Conservation (phyloP, 805 yeast species). For the Candida glaebosa region DNA sequence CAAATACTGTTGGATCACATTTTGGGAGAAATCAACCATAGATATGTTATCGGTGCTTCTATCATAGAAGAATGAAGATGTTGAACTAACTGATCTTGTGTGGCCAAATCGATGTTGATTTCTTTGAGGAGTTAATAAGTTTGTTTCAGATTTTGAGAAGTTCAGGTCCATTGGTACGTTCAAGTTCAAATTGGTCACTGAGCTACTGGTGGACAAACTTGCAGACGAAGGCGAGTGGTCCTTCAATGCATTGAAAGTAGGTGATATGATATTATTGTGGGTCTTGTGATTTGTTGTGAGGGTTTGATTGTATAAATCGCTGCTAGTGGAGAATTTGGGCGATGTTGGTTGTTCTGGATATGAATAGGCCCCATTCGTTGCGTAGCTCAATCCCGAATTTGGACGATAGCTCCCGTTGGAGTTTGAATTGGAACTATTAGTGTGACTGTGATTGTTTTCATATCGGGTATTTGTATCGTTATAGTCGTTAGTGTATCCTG, state of each 20-base stretch:
- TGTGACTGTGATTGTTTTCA: not conserved
- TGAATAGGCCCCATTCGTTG: not conserved
- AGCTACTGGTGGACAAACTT: conserved; percentile 30
- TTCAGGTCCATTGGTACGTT: conserved; percentile 3
- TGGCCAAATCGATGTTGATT: conserved; percentile 18
- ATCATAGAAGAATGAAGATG: conserved; percentile 35
- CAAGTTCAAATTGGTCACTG: conserved; percentile 33
- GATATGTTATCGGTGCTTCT: conserved; percentile 26
- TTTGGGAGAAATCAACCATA: conserved; percentile 51
- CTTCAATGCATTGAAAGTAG: conserved; percentile 1
- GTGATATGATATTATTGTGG: not conserved
- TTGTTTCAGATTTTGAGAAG: conserved; percentile 25
- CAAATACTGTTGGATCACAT: conserved; percentile 48
- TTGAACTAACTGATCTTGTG: conserved; percentile 33
- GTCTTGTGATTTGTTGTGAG: not conserved
- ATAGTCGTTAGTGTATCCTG: not conserved
- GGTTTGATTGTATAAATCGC: conserved; percentile 1
- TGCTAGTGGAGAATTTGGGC: conserved; percentile 1
- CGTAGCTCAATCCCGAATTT: not conserved
- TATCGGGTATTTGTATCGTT: not conserved
- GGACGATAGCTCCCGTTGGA: too few species aligned
- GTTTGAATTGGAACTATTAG: not conserved
- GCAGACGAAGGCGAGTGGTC: conserved; percentile 25
- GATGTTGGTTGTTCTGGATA: conserved; percentile 3
- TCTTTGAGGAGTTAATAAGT: conserved; percentile 17